Conservation (phyloP, 106 monocot species). For the Dioscorea alata region DNA sequence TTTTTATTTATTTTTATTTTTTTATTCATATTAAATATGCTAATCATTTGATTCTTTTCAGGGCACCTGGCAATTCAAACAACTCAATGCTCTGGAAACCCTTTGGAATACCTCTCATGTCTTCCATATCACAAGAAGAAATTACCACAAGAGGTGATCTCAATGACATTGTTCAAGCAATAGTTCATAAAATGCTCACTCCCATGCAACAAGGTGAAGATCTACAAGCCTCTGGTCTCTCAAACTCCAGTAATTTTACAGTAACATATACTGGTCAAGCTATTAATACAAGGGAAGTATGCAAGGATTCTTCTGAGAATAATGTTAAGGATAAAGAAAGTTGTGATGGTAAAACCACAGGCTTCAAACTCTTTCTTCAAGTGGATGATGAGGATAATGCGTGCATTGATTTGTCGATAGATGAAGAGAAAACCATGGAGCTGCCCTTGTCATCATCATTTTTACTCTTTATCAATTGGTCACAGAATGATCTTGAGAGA, state of each 20-base stretch:
- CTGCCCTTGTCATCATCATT: slow-evolving; percentile 35
- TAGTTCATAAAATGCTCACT: slow-evolving; percentile 51
- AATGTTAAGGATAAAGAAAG: slow-evolving; percentile 18
- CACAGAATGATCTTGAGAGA: slow-evolving; percentile 45
- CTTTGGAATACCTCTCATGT: slow-evolving; percentile 65
- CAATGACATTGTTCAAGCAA: slow-evolving; percentile 23
- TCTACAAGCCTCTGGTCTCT: slow-evolving; percentile 11
- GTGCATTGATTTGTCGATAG: slow-evolving; percentile 45
- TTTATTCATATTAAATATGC: neutral
- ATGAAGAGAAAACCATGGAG: slow-evolving; percentile 44
- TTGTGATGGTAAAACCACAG: slow-evolving; percentile 1
- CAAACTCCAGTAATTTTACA: slow-evolving; percentile 10
- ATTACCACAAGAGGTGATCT: slow-evolving; percentile 30
- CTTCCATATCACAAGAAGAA: slow-evolving; percentile 43
- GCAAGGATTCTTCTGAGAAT: slow-evolving; percentile 10
- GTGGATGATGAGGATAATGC: slow-evolving; percentile 57
- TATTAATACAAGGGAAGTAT: slow-evolving; percentile 9
- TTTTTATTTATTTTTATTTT: neutral
- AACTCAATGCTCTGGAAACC: slow-evolving; percentile 50
- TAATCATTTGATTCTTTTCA: slow-evolving; percentile 18
- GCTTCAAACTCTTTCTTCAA: slow-evolving; percentile 43
- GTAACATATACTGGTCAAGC: slow-evolving; percentile 11
- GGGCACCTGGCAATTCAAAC: slow-evolving; percentile 39
- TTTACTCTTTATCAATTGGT: slow-evolving; percentile 76
- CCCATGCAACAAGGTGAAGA: slow-evolving; percentile 52